Percentiles rank a stretch among this genome's conserved stretches.
Evolutionary conservation across 2,329 filamentous ascomycete species (phyloP).

Genomic region (Amesomyces nigricolor): DNA sequence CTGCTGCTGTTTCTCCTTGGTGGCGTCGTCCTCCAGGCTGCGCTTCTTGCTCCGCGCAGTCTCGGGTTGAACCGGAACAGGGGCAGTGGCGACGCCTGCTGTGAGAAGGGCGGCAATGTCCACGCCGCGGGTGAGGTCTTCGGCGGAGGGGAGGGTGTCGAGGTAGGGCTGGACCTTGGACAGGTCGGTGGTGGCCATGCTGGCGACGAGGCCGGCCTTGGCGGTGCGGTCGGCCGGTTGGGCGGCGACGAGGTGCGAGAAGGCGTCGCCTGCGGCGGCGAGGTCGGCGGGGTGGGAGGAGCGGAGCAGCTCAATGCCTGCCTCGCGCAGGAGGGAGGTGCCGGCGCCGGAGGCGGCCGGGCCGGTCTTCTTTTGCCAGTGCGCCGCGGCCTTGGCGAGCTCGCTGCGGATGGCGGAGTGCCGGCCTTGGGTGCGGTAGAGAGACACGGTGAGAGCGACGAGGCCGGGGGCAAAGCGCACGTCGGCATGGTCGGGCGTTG

Average conservation of each 20-base stretch:
- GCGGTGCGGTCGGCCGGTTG: slow-evolving; percentile 64
- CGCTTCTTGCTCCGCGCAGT: slow-evolving; percentile 40
- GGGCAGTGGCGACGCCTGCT: slow-evolving; percentile 56
- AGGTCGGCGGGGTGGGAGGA: slow-evolving; percentile 66
- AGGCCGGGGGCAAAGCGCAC: slow-evolving; percentile 80
- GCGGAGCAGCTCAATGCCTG: slow-evolving; percentile 74
- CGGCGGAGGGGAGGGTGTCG: slow-evolving; percentile 54
- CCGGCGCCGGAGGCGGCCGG: slow-evolving; percentile 29
- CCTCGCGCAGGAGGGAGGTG: slow-evolving; percentile 68
- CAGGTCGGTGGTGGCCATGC: slow-evolving; percentile 60
- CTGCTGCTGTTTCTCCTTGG: slow-evolving; percentile 30
- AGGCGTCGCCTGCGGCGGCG: slow-evolving; percentile 68
- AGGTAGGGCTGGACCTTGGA: slow-evolving; percentile 50
- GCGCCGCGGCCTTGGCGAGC: slow-evolving; percentile 69
- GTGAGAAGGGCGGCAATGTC: slow-evolving; percentile 58
- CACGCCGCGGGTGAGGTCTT: slow-evolving; percentile 54
- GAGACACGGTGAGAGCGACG: slow-evolving; percentile 69
- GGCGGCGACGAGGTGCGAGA: slow-evolving; percentile 62
- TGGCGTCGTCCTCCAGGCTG: slow-evolving; percentile 33
- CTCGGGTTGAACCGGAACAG: slow-evolving; percentile 31
- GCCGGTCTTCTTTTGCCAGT: slow-evolving; percentile 63
- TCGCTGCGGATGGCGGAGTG: slow-evolving; percentile 66
- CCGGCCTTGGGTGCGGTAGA: slow-evolving; percentile 73
- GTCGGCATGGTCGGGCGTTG: slow-evolving; percentile 52
- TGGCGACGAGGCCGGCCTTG: slow-evolving; percentile 79